phyloP scores from a whole-genome alignment of 345 rosid species.

The Fremontodendron californicum region DNA sequence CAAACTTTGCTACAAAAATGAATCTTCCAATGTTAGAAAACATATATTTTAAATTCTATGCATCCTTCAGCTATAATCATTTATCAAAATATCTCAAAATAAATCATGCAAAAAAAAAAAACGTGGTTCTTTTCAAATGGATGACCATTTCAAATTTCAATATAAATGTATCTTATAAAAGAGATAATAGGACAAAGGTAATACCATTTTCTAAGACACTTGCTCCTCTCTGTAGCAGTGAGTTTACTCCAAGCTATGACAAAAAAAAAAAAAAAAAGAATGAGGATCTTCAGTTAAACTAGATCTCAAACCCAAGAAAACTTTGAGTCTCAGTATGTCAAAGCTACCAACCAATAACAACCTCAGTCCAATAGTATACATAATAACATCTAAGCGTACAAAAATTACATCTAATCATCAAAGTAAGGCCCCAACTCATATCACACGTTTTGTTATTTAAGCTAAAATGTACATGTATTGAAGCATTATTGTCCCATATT shows the following conservation, averaged over 20 bases:
- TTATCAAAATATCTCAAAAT: too few species aligned
- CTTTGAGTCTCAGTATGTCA: not conserved
- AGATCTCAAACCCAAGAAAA: not conserved
- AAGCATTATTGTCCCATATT: too few species aligned
- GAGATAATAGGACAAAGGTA: conserved; percentile 14
- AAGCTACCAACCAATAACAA: not conserved
- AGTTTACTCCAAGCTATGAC: conserved; percentile 83
- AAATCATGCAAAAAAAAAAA: not conserved
- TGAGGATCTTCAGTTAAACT: not conserved
- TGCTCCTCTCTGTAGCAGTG: conserved; percentile 85
- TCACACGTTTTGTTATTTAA: not conserved
- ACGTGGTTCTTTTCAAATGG: not conserved
- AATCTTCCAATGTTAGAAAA: not conserved
- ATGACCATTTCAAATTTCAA: not conserved
- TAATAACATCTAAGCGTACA: not conserved
- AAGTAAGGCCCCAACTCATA: not conserved
- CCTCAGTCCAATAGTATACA: conserved; percentile 2
- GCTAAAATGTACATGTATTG: not conserved
- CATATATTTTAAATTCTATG: not conserved
- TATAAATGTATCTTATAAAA: not conserved
- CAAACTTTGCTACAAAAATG: not conserved
- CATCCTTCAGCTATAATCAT: not conserved
- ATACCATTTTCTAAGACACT: conserved; percentile 72
- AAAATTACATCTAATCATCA: not conserved
- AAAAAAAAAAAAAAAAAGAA: not conserved